Evolutionary conservation across 805 yeast genomes (phyloP).

Genomic region (Cyberlindnera lachancei): DNA sequence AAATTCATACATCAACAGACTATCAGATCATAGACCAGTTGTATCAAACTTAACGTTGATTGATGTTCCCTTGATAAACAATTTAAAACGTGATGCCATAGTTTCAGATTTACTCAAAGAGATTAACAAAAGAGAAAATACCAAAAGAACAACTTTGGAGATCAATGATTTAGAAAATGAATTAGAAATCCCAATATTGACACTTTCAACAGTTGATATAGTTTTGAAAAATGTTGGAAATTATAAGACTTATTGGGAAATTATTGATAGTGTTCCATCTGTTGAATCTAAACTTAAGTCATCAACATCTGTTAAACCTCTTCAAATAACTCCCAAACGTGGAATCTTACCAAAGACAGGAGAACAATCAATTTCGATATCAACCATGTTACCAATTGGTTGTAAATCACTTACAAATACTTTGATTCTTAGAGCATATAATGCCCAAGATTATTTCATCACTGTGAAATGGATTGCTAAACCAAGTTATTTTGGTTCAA

Average conservation of each 20-base stretch:
- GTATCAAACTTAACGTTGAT: slow-evolving; percentile 28
- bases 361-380: slow-evolving; percentile 15
- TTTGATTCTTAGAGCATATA: slow-evolving; percentile 22
- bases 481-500: slow-evolving; percentile 24
- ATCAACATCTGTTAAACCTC: slow-evolving; percentile 14
- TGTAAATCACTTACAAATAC: slow-evolving; percentile 18
- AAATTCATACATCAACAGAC: too few species aligned
- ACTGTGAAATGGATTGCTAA: slow-evolving; percentile 21
- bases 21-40: slow-evolving; percentile 56
- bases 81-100: slow-evolving; percentile 26
- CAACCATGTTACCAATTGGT: slow-evolving; percentile 22
- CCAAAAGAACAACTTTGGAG: slow-evolving; percentile 32
- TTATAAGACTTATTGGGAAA: slow-evolving; percentile 31
- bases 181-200: slow-evolving; percentile 18
- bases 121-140: slow-evolving; percentile 34
- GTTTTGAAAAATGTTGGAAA: slow-evolving; percentile 30
- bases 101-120: slow-evolving; percentile 31
- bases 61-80: slow-evolving; percentile 30
- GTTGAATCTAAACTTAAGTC: slow-evolving; percentile 14
- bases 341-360: slow-evolving; percentile 26
- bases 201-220: slow-evolving; percentile 19
- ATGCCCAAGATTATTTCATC: slow-evolving; percentile 26
- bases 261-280: slow-evolving; percentile 25
- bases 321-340: slow-evolving; percentile 17
- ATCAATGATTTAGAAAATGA: slow-evolving; percentile 29